Evolutionary conservation across 2,329 filamentous ascomycete species (phyloP).

Genomic region (Macroventuria anomochaeta): DNA sequence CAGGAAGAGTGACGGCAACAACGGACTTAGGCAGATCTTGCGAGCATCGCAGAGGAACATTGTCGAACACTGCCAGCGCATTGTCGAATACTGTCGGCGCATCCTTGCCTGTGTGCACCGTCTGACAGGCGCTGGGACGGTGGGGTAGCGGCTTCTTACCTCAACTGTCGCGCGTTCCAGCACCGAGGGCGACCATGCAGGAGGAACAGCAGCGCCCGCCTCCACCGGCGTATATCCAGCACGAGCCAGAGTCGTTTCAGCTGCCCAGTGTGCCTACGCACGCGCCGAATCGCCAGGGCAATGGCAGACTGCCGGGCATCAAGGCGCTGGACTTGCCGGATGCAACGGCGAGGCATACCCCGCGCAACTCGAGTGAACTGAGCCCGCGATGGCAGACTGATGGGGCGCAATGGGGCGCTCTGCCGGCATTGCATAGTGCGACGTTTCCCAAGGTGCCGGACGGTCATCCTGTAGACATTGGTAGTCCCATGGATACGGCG

Average conservation of each 20-base stretch:
- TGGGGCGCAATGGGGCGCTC: constrained; percentile 34
- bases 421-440: constrained; percentile 35
- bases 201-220: constrained; percentile 48
- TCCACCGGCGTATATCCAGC: constrained; percentile 53
- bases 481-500: constrained; percentile 54
- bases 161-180: neutral
- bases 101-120: neutral
- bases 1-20: constrained; percentile 14
- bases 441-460: constrained; percentile 45
- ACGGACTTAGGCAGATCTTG: constrained; percentile 5
- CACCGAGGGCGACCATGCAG: constrained; percentile 30
- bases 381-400: constrained; percentile 40
- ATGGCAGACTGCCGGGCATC: constrained; percentile 52
- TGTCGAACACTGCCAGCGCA: neutral
- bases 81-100: too few species aligned
- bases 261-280: constrained; percentile 53
- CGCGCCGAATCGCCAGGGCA: constrained; percentile 30
- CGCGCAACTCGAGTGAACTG: constrained; percentile 43
- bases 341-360: constrained; percentile 32
- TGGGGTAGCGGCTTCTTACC: constrained; percentile 18
- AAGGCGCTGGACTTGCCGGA: constrained; percentile 52
- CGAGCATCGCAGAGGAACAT: neutral
- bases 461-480: constrained; percentile 41
- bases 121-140: constrained; percentile 10
- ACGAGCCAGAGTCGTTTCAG: constrained; percentile 50